Evolutionary conservation across 768 basidiomycete species (phyloP), one percentile per base, ranked within the genome.

Genomic region (Calocera viscosa): DNA sequence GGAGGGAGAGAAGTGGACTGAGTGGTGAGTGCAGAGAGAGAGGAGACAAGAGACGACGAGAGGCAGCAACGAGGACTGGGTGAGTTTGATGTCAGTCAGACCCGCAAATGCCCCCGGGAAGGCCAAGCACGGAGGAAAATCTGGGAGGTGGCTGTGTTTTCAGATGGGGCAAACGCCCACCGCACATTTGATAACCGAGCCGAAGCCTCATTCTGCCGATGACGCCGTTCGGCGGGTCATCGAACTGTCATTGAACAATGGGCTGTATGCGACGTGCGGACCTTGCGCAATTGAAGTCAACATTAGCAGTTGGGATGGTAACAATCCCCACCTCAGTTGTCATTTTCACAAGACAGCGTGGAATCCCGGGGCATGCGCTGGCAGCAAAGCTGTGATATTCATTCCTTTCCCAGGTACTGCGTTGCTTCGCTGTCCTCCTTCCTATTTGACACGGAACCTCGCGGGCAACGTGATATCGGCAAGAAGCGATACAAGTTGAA

Each of bases 1-100:
- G 77, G 74, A 76, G 71, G 76, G 72, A 71, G 67, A 75, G 71
- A 79, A 76, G 75, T 75, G 28, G 68, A 39, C 30, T 43, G 30
- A 32, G 30, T 26, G 30, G 53, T 60, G 30, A 2, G 53, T 60
- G 14, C 14, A 12, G 73, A 72, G 12, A 74, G 71, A 26, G 73
- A 73, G 35, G 35, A 68, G 70, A 5, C 71, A 71, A 1, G 72
- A 73, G 64, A 67, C 67, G 35, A 71, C 74, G 24, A 33, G 32
- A n/a, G 26, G 28, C 7, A n/a, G 30, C 26, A 35, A 49, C 24
- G 66, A 67, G 60, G 40, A 30, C 60, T 63, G 22, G 74, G 73
- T 38, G 69, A 60, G 53, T 60, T 60, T 60, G 53, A 60, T 60
- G 53, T 60, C 53, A 60, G 53, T 60, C 53, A 60, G 5, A 2